Percentiles rank a stretch among this genome's conserved stretches.
Evolutionary conservation across 2,329 filamentous ascomycete genomes (phyloP).

Genomic region (Cadophora sp.): DNA sequence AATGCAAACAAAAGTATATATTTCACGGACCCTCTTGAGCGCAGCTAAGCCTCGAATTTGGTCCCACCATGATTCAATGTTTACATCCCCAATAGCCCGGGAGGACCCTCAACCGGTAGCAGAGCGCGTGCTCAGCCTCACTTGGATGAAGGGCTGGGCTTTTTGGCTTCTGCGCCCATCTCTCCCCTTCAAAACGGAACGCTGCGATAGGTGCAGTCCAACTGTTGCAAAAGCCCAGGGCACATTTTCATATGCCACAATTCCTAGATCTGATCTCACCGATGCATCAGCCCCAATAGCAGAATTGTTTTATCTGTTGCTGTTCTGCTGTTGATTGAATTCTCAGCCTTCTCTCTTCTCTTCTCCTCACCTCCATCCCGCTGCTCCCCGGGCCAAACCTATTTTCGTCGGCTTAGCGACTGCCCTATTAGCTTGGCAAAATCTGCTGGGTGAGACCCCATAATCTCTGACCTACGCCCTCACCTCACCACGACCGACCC

Average conservation of each 20-base stretch:
- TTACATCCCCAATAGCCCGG: neutral
- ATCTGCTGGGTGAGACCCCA: conserved; percentile 23
- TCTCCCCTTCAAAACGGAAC: neutral
- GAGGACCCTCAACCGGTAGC: conserved; percentile 2
- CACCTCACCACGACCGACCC: neutral
- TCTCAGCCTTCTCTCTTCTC: conserved; percentile 11
- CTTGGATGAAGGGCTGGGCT: neutral
- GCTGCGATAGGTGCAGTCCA: neutral
- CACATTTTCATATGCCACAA: neutral
- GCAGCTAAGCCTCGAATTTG: neutral
- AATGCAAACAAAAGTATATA: conserved; percentile 2
- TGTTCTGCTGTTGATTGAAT: neutral
- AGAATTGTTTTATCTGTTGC: neutral
- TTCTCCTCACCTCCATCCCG: conserved; percentile 2
- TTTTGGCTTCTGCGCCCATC: conserved; percentile 2
- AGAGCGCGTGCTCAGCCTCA: conserved; percentile 7
- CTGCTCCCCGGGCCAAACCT: conserved; percentile 7
- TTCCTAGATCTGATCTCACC: neutral
- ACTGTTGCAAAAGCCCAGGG: conserved; percentile 1
- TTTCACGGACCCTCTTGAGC: neutral
- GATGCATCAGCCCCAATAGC: neutral
- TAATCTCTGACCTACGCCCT: conserved; percentile 14
- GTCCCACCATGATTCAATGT: conserved; percentile 2
- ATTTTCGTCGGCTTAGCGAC: conserved; percentile 22
- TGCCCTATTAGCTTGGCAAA: conserved; percentile 15